Conservation (phyloP, 1,139 yeast species). For the Pichia sp. region DNA sequence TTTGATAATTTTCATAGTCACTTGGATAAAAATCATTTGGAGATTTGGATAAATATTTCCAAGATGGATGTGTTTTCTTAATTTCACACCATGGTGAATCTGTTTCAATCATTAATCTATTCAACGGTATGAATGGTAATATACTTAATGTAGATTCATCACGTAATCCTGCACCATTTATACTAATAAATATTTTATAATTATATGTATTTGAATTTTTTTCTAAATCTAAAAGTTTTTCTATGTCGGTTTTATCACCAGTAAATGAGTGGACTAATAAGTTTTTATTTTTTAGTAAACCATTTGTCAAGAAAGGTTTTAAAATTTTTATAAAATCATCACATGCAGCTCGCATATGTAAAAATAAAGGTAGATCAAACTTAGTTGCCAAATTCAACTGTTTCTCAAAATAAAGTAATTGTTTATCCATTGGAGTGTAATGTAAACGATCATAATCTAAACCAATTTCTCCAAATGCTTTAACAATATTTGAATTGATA, state of each 20-base stretch:
- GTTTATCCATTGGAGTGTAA: constrained; percentile 64
- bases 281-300: constrained; percentile 29
- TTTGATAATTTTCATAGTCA: constrained; percentile 19
- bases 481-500: constrained; percentile 43
- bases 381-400: constrained; percentile 64
- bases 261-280: constrained; percentile 95
- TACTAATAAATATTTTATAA: constrained; percentile 62
- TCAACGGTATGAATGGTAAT: constrained; percentile 59
- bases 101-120: constrained; percentile 74
- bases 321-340: constrained; percentile 67
- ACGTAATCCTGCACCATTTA: constrained; percentile 90
- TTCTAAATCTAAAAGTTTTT: constrained; percentile 37
- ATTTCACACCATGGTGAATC: constrained; percentile 99
- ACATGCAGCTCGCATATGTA: constrained; percentile 87
- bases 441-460: constrained; percentile 87
- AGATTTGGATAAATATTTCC: constrained; percentile 45
- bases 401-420: constrained; percentile 55
- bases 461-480: constrained; percentile 89
- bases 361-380: constrained; percentile 65
- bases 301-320: constrained; percentile 47
- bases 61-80: constrained; percentile 74
- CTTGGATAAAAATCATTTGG: constrained; percentile 53
- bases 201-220: background rate
- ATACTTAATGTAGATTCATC: constrained; percentile 67
- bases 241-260: constrained; percentile 62